These are phyloP conservation scores for Chaetomiaceae sp. DNA, from an alignment of 2,329 filamentous ascomycete genomes.

Conservation along the genomic window DNA sequence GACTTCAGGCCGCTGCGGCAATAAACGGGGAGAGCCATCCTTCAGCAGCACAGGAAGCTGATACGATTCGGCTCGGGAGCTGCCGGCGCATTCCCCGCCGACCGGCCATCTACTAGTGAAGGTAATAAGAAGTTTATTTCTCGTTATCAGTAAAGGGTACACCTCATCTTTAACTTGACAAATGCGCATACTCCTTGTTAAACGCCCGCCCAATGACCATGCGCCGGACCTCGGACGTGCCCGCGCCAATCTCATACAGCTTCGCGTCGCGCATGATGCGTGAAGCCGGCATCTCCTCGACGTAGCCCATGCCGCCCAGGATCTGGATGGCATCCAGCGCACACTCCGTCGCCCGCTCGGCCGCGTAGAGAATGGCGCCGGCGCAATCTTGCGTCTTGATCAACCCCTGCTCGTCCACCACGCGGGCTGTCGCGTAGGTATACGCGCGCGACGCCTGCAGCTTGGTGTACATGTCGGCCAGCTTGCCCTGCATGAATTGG, in stretches of 20 bases:
- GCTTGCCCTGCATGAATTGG: constrained; percentile 86
- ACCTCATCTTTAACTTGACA: constrained; percentile 18
- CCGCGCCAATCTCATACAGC: constrained; percentile 94
- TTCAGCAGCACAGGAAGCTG: not conserved
- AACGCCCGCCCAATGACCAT: constrained; percentile 94
- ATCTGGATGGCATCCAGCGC: constrained; percentile 86
- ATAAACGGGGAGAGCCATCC: too few relatives aligned
- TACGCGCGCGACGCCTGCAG: constrained; percentile 79
- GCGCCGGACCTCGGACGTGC: constrained; percentile 86
- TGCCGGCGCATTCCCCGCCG: not conserved
- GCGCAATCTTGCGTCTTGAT: constrained; percentile 90
- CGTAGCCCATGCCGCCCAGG: constrained; percentile 91
- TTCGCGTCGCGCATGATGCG: constrained; percentile 71
- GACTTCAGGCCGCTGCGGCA: not conserved
- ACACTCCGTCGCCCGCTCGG: constrained; percentile 83
- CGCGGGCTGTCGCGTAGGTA: constrained; percentile 76
- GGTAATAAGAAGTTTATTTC: too few relatives aligned
- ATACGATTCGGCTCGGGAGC: constrained; percentile 1
- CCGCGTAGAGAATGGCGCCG: constrained; percentile 87
- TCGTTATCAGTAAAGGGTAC: too few relatives aligned
- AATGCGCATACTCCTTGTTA: constrained; percentile 70
- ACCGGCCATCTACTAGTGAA: not conserved
- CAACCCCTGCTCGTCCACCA: constrained; percentile 69
- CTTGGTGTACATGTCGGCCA: constrained; percentile 98
- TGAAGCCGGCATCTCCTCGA: constrained; percentile 91